Evolutionary conservation across 352 stramenopile genomes (phyloP), one percentile per base, ranked within the genome.

Genomic region (Phytophthora sp.): DNA sequence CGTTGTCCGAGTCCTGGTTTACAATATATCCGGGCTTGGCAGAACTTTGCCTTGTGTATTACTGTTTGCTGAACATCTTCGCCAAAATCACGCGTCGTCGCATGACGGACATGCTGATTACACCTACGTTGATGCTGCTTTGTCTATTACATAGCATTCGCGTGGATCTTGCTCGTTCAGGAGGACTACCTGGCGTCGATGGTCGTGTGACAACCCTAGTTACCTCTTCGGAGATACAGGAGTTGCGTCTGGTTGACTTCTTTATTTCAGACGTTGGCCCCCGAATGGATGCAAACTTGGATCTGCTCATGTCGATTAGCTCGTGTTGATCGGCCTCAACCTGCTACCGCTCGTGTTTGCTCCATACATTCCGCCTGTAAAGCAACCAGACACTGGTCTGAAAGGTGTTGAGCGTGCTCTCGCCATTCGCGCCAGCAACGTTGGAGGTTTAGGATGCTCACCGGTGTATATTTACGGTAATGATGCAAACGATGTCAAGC

Each of bases 1-100:
- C 54, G 20, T 60, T 89, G 11, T 72, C 66, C 8, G 72, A 85
- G 28, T 63, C 68, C 4, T 84, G 74, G 69, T 84, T 77, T 44
- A 62, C 72, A n/a, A 69, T 87, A 12, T 88, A 85, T 39, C 74
- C 72, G 0, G 55, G 58, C 2, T 64, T 87, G 21, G 50, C 41
- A 11, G 79, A 85, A 58, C 54, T 74, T 8, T 44, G 71, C 5
- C 56, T 85, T 1, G 49, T 86, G 4, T 72, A 67, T 38, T 86
- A 72, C 69, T 81, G 72, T 15, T 23, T 84, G 37, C 53, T 82
- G 43, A 85, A 88, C 51, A 59, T 82, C 15, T 13, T 70, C 5
- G 64, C 71, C 35, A 84, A 82, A 37, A 45, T 79, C 18, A 39
- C 64, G 17, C 58, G 74, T 10, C 63, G 62, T 0, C 74, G 74